Base-by-base conservation (phyloP, 139 green algal genomes). In the Yamagishiella unicocca region DNA sequence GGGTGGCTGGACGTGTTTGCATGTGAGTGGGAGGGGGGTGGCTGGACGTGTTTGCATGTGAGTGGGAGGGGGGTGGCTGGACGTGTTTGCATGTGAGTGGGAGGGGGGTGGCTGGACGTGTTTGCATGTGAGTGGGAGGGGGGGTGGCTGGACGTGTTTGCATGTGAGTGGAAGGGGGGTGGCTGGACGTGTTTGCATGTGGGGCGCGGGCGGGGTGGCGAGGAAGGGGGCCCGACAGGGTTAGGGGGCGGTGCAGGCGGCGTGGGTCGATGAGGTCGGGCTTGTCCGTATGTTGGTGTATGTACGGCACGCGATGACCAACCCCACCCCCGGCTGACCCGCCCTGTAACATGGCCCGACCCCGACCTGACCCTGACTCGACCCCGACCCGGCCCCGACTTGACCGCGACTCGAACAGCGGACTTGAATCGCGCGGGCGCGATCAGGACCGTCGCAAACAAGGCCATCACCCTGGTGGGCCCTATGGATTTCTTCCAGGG, bases 401-500 rank as follows among this genome's bases (percentile, higher is more conserved):
- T 24, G 5, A 8, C 55, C 55, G 12, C 6, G 45, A 35, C 66
- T 14, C 2, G 33, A 8, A 6, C 45, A 25, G 4, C 31, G 0
- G 46, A 24, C 46, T 40, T 1, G n/a, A 68, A 77, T 43, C 42
- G 29, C 0, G 64, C 66, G 24, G 80, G 64, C 19, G 80, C 80
- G 38, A 24, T 78, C 19, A 27, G 17, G 31, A 77, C 80, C 2
- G 45, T 53, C 2, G 6, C 0, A 7, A 21, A 66, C 43, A 8
- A 38, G 10, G 24, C 1, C 27, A 3, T 80, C 10, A 87, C 82
- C 2, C 21, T 80, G 67, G 67, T 42, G 35, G 67, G 82, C 29
- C 67, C 82, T n/a, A 35, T 81, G 46, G 3, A 19, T 2, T 45
- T 76, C 19, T 31, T 58, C 10, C n/a, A 87, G 67, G 82, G 82